phyloP scores from a whole-genome alignment of 345 rosid genomes.

The Barbarea vulgaris region DNA sequence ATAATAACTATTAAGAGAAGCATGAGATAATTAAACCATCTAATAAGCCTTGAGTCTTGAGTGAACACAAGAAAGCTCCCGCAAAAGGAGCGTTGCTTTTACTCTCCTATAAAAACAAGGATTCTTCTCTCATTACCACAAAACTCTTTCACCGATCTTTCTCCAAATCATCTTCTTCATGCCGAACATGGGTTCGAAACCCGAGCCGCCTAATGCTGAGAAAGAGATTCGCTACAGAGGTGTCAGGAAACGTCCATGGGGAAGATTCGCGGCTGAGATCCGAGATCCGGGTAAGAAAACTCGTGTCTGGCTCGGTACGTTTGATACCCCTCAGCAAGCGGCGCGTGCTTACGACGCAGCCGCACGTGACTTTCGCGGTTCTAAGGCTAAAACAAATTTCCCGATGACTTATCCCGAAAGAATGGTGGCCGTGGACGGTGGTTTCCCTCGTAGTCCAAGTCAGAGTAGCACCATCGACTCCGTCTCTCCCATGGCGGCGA shows the following conservation, averaged over 20 bases:
- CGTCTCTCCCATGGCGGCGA: slow-evolving; percentile 47
- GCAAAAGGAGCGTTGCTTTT: slow-evolving; percentile 49
- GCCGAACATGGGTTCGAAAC: not conserved
- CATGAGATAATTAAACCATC: slow-evolving; percentile 10
- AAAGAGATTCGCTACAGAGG: slow-evolving; percentile 77
- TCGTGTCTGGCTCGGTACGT: slow-evolving; percentile 97
- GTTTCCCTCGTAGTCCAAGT: slow-evolving; percentile 57
- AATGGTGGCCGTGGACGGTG: not conserved
- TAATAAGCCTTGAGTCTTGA: slow-evolving; percentile 43
- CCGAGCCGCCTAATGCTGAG: slow-evolving; percentile 21
- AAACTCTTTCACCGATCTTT: slow-evolving; percentile 24
- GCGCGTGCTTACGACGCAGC: slow-evolving; percentile 88
- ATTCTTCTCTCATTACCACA: slow-evolving; percentile 27
- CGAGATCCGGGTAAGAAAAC: slow-evolving; percentile 83
- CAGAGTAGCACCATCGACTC: slow-evolving; percentile 72
- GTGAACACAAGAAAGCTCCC: slow-evolving; percentile 45
- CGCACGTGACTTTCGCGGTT: slow-evolving; percentile 76
- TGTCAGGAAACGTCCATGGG: slow-evolving; percentile 93
- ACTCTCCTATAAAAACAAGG: slow-evolving; percentile 39
- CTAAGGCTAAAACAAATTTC: slow-evolving; percentile 84
- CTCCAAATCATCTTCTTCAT: not conserved
- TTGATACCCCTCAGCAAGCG: slow-evolving; percentile 86
- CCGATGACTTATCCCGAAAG: slow-evolving; percentile 25
- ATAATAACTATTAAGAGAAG: slow-evolving; percentile 31
- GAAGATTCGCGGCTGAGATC: slow-evolving; percentile 93